Conservation (phyloP, 768 basidiomycete species). For the Boletus vermiculosoides region DNA sequence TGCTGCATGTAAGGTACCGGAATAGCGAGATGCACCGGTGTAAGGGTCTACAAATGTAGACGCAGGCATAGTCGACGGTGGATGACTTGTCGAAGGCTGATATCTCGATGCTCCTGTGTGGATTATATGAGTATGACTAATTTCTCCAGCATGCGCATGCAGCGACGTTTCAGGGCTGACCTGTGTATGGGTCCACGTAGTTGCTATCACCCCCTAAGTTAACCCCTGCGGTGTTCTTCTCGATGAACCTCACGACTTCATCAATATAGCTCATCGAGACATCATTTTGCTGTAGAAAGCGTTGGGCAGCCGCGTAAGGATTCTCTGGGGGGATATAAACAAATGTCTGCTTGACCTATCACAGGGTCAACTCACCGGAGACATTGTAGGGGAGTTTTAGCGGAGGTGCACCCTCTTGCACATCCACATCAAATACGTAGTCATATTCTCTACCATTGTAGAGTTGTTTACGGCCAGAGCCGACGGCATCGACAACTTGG, state of each 20-base stretch:
- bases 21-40: slow-evolving; percentile 69
- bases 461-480: slow-evolving; percentile 86
- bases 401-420: slow-evolving; percentile 88
- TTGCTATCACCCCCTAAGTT: slow-evolving; percentile 60
- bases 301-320: slow-evolving; percentile 84
- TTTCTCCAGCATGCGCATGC: background rate
- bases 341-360: background rate
- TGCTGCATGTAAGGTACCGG: slow-evolving; percentile 38
- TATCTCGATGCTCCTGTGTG: slow-evolving; percentile 64
- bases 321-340: slow-evolving; percentile 61
- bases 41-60: slow-evolving; percentile 63
- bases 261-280: slow-evolving; percentile 82
- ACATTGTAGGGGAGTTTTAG: slow-evolving; percentile 94
- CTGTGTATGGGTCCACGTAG: slow-evolving; percentile 89
- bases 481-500: slow-evolving; percentile 93
- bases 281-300: slow-evolving; percentile 81
- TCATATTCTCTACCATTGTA: slow-evolving; percentile 94
- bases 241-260: slow-evolving; percentile 89
- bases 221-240: slow-evolving; percentile 83
- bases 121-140: background rate
- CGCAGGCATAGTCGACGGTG: slow-evolving; percentile 28
- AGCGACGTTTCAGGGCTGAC: slow-evolving; percentile 34
- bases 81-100: slow-evolving; percentile 40
- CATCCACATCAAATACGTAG: slow-evolving; percentile 98
- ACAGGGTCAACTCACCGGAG: slow-evolving; percentile 51